phyloP scores from a whole-genome alignment of 208 protist genomes.

The Leishmania martiniquensis region DNA sequence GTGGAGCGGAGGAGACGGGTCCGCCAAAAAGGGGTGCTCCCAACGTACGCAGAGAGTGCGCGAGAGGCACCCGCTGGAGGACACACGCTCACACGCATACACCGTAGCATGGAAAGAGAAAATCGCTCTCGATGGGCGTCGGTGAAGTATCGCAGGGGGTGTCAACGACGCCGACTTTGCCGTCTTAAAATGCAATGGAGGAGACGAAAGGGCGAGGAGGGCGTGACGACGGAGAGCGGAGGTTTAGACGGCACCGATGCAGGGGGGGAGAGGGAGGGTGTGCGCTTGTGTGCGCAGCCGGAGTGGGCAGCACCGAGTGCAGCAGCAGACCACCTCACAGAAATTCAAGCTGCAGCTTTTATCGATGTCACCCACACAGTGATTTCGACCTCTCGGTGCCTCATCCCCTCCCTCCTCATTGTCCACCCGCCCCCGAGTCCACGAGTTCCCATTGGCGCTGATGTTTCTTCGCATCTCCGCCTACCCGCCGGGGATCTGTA shows the following conservation, averaged over 20 bases:
- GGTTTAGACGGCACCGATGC: not conserved
- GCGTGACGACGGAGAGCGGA: not conserved
- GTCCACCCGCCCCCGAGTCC: not conserved
- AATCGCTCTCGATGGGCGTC: not conserved
- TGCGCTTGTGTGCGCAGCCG: no score
- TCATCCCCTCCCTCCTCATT: not conserved
- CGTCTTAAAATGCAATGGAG: not conserved
- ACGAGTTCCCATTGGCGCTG: not conserved
- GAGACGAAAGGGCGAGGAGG: not conserved
- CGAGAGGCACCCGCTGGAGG: not conserved
- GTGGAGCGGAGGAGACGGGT: no score
- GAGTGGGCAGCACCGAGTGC: not conserved
- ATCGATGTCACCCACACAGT: not conserved
- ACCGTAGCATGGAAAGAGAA: not conserved
- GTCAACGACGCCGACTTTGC: not conserved
- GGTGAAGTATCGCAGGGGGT: not conserved
- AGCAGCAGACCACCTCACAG: not conserved
- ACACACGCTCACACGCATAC: not conserved
- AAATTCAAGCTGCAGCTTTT: not conserved
- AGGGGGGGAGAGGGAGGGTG: no score
- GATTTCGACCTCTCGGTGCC: not conserved
- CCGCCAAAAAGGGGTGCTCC: no score
- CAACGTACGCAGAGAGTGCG: not conserved
- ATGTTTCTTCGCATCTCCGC: not conserved
- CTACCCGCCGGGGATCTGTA: no score